phyloP scores from a whole-genome alignment of 495 filamentous ascomycete genomes.

The Amphirosellinia nigrospora region DNA sequence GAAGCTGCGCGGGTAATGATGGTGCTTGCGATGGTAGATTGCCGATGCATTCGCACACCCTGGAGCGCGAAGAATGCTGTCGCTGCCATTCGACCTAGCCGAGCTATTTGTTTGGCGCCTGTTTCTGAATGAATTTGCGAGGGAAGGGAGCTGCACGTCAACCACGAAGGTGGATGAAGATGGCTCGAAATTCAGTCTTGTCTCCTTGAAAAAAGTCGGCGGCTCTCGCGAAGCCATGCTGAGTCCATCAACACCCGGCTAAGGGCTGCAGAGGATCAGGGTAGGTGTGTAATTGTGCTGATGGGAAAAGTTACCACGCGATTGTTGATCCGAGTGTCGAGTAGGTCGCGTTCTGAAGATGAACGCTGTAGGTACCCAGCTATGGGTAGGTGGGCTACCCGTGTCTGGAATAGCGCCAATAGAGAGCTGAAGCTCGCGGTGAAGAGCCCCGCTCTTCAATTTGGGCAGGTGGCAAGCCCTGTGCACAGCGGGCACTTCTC shows the following conservation, averaged over 20 bases:
- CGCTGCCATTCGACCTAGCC: constrained; percentile 48
- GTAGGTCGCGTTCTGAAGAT: constrained; percentile 1
- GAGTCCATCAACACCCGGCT: constrained; percentile 41
- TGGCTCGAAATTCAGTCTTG: constrained; percentile 80
- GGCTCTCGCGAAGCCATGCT: constrained; percentile 51
- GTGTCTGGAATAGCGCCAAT: background rate
- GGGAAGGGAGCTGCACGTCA: constrained; percentile 72
- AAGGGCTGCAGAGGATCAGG: constrained; percentile 27
- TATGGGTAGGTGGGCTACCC: background rate
- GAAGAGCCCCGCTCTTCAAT: background rate
- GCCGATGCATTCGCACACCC: constrained; percentile 80
- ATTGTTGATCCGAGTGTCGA: constrained; percentile 24
- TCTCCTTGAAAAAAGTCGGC: constrained; percentile 79
- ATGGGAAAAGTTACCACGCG: constrained; percentile 15
- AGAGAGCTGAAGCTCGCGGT: background rate
- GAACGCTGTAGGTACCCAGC: background rate
- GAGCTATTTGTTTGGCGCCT: constrained; percentile 42
- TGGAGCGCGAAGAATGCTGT: constrained; percentile 64
- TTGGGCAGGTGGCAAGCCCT: background rate
- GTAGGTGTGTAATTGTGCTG: constrained; percentile 14
- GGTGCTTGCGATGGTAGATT: constrained; percentile 80
- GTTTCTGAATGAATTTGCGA: constrained; percentile 39
- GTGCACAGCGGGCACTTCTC: background rate
- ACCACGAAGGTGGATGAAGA: constrained; percentile 70
- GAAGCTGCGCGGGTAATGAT: constrained; percentile 78